phyloP scores from a whole-genome alignment of 2,329 filamentous ascomycete genomes.

The Niveomyces coronatus region DNA sequence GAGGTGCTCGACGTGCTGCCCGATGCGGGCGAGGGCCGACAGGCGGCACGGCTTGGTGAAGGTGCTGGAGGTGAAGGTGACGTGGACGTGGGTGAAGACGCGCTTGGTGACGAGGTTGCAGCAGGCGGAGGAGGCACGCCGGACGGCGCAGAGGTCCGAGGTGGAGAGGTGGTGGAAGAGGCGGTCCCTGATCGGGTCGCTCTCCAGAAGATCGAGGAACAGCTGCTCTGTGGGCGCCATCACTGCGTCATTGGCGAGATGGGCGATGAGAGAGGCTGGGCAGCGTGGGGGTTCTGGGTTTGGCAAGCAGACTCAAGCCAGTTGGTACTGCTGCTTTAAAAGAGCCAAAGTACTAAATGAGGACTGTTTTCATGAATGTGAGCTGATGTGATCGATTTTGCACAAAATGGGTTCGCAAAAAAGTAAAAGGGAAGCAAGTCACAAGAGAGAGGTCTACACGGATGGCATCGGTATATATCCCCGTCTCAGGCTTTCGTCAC shows the following conservation, averaged over 20 bases:
- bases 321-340: too few relatives aligned
- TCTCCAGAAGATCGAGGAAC: slow-evolving; percentile 47
- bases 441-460: too few relatives aligned
- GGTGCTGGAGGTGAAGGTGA: slow-evolving; percentile 62
- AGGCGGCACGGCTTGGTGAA: slow-evolving; percentile 67
- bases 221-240: slow-evolving; percentile 40
- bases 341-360: too few relatives aligned
- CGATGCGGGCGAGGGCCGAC: slow-evolving; percentile 66
- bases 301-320: too few relatives aligned
- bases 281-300: too few relatives aligned
- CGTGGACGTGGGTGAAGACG: slow-evolving; percentile 57
- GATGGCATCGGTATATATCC: too few relatives aligned
- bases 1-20: slow-evolving; percentile 66
- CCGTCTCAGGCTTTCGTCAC: too few relatives aligned
- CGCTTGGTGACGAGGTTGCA: slow-evolving; percentile 58
- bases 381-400: too few relatives aligned
- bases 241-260: slow-evolving; percentile 35
- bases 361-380: too few relatives aligned
- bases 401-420: too few relatives aligned
- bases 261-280: too few relatives aligned
- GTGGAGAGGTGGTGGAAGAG: slow-evolving; percentile 41
- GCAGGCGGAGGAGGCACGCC: slow-evolving; percentile 59
- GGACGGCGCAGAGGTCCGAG: slow-evolving; percentile 46
- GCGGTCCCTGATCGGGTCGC: slow-evolving; percentile 36
- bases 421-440: too few relatives aligned